Percentiles rank a stretch among this genome's conserved stretches.
Evolutionary conservation across 2,329 filamentous ascomycete genomes (phyloP).

Genomic region (Scedosporium boydii): DNA sequence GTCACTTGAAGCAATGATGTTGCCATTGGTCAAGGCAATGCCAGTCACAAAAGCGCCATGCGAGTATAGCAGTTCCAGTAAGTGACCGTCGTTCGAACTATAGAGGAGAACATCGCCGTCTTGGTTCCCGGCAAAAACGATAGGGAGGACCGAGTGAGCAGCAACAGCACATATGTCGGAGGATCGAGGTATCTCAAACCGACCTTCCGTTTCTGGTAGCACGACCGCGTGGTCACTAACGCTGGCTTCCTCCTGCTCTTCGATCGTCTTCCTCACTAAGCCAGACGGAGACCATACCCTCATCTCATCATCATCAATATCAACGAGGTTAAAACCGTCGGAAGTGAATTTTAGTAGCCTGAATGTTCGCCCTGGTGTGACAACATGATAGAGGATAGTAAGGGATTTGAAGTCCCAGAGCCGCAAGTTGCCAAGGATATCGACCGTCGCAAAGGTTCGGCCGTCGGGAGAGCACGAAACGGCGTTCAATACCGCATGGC

Average conservation of each 20-base stretch:
- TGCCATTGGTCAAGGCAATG: no score
- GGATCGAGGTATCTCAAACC: not conserved
- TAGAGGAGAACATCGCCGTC: not conserved
- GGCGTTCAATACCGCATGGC: not conserved
- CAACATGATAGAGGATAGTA: conserved; percentile 12
- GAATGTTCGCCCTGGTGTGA: conserved; percentile 9
- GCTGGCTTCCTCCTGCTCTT: conserved; percentile 15
- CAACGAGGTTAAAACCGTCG: conserved; percentile 12
- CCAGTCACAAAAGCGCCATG: no score
- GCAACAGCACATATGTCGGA: not conserved
- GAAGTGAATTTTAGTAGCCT: conserved; percentile 13
- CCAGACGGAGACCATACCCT: conserved; percentile 14
- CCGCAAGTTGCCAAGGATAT: conserved; percentile 10
- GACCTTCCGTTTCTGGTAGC: not conserved
- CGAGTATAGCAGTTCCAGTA: no score
- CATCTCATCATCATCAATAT: conserved; percentile 14
- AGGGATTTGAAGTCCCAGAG: conserved; percentile 16
- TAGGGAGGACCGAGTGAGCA: not conserved
- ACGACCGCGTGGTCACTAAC: conserved; percentile 8
- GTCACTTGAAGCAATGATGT: no score
- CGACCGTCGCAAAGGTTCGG: conserved; percentile 11
- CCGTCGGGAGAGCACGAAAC: conserved; percentile 11
- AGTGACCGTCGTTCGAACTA: no score
- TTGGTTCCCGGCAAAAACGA: not conserved
- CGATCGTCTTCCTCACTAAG: conserved; percentile 12